Evolutionary conservation across 768 basidiomycete species (phyloP).

Genomic region (Calvatia gigantea): DNA sequence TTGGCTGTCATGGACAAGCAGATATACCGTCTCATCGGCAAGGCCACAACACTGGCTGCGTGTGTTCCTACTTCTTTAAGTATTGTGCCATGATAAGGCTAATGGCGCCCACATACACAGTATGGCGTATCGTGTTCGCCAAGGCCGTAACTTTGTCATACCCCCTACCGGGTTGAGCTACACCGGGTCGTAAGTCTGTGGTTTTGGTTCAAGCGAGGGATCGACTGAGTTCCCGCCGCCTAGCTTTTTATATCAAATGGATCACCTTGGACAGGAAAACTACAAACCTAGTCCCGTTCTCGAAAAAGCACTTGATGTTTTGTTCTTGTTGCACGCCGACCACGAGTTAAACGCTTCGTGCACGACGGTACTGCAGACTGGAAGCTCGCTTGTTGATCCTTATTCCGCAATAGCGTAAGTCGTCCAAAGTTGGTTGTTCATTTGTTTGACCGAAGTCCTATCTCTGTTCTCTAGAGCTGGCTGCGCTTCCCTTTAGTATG

Average conservation of each 20-base stretch:
- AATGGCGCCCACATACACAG: slow-evolving; percentile 27
- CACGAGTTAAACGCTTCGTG: slow-evolving; percentile 88
- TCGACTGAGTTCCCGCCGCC: neutral
- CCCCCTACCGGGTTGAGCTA: slow-evolving; percentile 84
- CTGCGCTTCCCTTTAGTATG: slow-evolving; percentile 85
- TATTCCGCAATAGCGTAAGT: slow-evolving; percentile 80
- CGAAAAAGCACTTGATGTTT: slow-evolving; percentile 80
- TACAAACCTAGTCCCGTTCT: slow-evolving; percentile 83
- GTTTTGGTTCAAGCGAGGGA: neutral
- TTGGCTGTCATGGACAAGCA: slow-evolving; percentile 88
- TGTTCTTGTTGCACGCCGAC: slow-evolving; percentile 88
- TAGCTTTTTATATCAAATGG: slow-evolving; percentile 90
- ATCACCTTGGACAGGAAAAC: slow-evolving; percentile 68
- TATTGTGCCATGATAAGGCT: neutral
- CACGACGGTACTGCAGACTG: slow-evolving; percentile 86
- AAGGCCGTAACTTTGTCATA: slow-evolving; percentile 83
- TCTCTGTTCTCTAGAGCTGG: slow-evolving; percentile 53
- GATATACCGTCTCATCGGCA: slow-evolving; percentile 84
- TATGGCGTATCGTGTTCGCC: slow-evolving; percentile 92
- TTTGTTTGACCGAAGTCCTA: neutral
- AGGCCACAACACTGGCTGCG: slow-evolving; percentile 86
- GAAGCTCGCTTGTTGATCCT: slow-evolving; percentile 86
- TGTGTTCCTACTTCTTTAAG: slow-evolving; percentile 29
- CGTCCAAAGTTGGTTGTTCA: neutral
- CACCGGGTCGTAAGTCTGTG: slow-evolving; percentile 64